These are phyloP conservation scores for Ophiostoma populinum DNA, from an alignment of 2,329 filamentous ascomycete genomes.

Conservation along the genomic window DNA sequence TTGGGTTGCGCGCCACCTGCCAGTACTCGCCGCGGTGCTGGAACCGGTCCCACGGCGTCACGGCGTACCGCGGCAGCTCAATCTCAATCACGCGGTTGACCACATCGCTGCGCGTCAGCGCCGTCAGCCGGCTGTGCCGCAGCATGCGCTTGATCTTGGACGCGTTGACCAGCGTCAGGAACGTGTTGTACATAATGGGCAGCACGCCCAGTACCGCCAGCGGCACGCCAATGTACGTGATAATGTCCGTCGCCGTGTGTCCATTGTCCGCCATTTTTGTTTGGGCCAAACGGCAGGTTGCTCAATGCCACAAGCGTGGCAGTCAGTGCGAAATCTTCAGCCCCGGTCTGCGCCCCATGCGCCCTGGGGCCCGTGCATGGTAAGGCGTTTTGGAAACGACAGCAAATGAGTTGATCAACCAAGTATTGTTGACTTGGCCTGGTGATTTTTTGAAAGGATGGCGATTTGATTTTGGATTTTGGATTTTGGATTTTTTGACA, in stretches of 20 bases:
- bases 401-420: too few species aligned
- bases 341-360: too few species aligned
- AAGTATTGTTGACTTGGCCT: too few species aligned
- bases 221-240: constrained; percentile 20
- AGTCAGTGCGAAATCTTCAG: too few species aligned
- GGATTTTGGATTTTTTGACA: too few species aligned
- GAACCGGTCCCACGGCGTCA: constrained; percentile 41
- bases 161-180: constrained; percentile 39
- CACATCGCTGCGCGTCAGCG: constrained; percentile 43
- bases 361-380: too few species aligned
- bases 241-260: constrained; percentile 16
- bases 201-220: constrained; percentile 27
- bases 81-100: constrained; percentile 51
- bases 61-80: constrained; percentile 46
- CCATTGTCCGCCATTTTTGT: constrained; percentile 10
- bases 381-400: too few species aligned
- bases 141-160: constrained; percentile 43
- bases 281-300: too few species aligned
- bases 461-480: too few species aligned
- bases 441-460: too few species aligned
- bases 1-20: constrained; percentile 32
- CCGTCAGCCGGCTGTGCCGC: constrained; percentile 35
- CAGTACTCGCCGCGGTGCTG: constrained; percentile 39
- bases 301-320: too few species aligned
- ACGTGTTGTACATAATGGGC: constrained; percentile 49